Evolutionary conservation across 495 filamentous ascomycete species (phyloP).

Genomic region (Saxispiralis lemnorum): DNA sequence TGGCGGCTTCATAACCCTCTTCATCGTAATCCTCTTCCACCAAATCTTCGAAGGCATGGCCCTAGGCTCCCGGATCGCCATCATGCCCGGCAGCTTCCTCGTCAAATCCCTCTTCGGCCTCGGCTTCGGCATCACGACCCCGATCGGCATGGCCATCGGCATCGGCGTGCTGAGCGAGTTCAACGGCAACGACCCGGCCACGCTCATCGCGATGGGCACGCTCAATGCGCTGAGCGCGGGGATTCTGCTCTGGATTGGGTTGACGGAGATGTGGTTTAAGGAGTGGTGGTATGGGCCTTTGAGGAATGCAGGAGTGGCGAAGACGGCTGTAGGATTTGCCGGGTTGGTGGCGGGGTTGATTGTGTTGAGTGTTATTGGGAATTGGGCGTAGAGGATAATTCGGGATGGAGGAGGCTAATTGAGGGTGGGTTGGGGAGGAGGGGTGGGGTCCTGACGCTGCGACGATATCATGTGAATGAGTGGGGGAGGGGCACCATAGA

Average conservation of each 20-base stretch:
- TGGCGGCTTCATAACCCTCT: constrained; percentile 37
- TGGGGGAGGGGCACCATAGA: too few relatives aligned
- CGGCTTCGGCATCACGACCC: constrained; percentile 38
- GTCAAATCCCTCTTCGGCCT: constrained; percentile 31
- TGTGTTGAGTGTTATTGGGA: not conserved
- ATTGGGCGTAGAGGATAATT: not conserved
- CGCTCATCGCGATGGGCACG: constrained; percentile 40
- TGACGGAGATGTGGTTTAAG: constrained; percentile 41
- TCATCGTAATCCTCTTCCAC: constrained; percentile 43
- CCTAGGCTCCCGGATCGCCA: constrained; percentile 53
- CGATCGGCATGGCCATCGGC: constrained; percentile 42
- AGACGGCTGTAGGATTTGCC: constrained; percentile 1
- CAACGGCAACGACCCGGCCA: constrained; percentile 37
- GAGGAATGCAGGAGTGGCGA: constrained; percentile 11
- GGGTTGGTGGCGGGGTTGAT: not conserved
- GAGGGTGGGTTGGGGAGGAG: too few relatives aligned
- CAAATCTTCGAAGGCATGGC: constrained; percentile 70
- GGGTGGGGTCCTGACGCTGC: too few relatives aligned
- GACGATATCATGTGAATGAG: not conserved
- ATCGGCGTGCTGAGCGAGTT: constrained; percentile 35
- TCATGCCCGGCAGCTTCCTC: constrained; percentile 21
- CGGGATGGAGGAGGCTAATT: too few relatives aligned
- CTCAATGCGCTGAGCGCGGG: constrained; percentile 40
- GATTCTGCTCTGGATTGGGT: constrained; percentile 40
- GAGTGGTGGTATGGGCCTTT: constrained; percentile 36